Evolutionary conservation across 768 basidiomycete species (phyloP).

Genomic region (Hydnomerulius pinastri): DNA sequence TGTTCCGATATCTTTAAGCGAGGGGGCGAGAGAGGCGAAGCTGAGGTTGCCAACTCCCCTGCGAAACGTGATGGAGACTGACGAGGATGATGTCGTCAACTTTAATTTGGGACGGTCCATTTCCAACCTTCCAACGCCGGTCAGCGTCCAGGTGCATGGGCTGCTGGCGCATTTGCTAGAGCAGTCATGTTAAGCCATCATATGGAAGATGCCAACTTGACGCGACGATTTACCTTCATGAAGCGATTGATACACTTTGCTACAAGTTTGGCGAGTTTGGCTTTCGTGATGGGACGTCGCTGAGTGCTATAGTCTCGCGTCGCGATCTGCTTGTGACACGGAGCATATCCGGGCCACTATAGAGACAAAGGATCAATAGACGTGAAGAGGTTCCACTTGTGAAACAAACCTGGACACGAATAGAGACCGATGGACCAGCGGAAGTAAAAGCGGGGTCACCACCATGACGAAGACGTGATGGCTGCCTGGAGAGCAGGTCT

Average conservation of each 20-base stretch:
- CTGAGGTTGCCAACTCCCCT: constrained; percentile 80
- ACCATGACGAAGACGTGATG: constrained; percentile 49
- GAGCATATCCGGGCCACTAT: constrained; percentile 76
- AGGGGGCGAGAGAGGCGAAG: constrained; percentile 43
- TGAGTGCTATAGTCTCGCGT: constrained; percentile 71
- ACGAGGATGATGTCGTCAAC: constrained; percentile 47
- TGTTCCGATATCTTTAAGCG: background rate
- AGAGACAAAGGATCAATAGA: constrained; percentile 1
- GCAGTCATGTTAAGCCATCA: no score
- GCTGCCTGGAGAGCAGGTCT: constrained; percentile 58
- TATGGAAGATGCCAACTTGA: no score
- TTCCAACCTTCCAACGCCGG: constrained; percentile 17
- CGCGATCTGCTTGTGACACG: constrained; percentile 70
- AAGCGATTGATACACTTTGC: constrained; percentile 55
- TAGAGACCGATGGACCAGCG: constrained; percentile 70
- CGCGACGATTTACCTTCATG: no score
- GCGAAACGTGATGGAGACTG: constrained; percentile 75
- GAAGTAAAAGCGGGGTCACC: constrained; percentile 64
- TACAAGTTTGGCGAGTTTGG: constrained; percentile 69
- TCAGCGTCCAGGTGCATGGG: constrained; percentile 10
- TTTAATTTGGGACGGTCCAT: background rate
- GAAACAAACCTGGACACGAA: constrained; percentile 58
- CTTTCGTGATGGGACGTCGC: constrained; percentile 66
- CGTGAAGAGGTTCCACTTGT: background rate
- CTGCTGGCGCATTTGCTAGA: background rate